Base-by-base conservation (phyloP, 192 early-diverging fungal genomes). In the Coemansia brasiliensis region DNA sequence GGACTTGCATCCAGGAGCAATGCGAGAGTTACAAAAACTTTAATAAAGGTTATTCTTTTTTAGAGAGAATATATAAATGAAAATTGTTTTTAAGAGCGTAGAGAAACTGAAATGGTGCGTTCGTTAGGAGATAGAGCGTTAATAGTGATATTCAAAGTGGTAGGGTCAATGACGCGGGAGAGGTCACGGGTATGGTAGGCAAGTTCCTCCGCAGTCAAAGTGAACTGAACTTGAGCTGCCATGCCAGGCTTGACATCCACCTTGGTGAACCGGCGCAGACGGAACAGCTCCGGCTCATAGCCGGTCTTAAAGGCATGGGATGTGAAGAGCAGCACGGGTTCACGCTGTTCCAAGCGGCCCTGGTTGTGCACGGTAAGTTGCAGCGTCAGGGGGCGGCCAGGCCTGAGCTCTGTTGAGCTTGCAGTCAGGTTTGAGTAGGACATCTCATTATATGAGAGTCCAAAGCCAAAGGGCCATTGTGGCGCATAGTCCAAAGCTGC, bases 251-350 rank as follows among this genome's bases (percentile, higher is more conserved):
- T 55, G 12, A 77, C 22, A 27, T 52, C 39, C 17, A 61, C 52
- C 50, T 77, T 88, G 29, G 82, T 61, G 29, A 88, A 86, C 2
- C 65, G 61, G 39, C 82, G 72, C 40, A 88, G 59, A 6, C 82
- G 58, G 42, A 66, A 82, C 20, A 83, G 67, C 57, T 82, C 81
- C 7, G 84, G 86, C 57, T 83, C 79, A 17, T 83, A 63, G 0
- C 82, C 79, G 1, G 68, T 76, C 8, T 84, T 74, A 52, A 74
- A 81, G 12, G 59, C 58, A 49, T 85, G 84, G 3, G 76, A 55
- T 13, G 84, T 71, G 22, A 80, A 87, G 53, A 85, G 71, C 17
- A 87, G 58, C 5, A 85, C 79, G 0, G 81, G 60, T 41, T 87
- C 82, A 12, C 69, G 68, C 42, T 77, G 80, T 5, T 83, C 70